These are phyloP conservation scores for Neostapfia colusana DNA, from an alignment of 176 grass and related monocot genomes.

Conservation along the genomic window DNA sequence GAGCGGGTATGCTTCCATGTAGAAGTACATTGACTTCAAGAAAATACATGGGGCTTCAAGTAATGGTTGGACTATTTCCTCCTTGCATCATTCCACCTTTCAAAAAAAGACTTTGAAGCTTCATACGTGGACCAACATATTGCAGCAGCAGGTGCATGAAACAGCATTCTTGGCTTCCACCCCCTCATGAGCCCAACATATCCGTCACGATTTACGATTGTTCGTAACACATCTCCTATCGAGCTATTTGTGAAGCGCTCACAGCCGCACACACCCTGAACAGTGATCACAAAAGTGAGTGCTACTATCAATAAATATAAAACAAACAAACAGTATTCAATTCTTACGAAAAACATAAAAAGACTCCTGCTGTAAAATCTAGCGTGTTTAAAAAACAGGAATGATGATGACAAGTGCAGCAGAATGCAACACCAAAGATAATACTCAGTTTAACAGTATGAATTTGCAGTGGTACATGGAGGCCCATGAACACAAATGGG, in stretches of 20 bases:
- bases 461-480: not conserved
- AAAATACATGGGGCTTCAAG: conserved; percentile 34
- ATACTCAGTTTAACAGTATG: not conserved
- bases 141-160: conserved; percentile 86
- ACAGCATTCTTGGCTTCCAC: conserved; percentile 86
- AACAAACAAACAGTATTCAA: not conserved
- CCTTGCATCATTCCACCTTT: conserved; percentile 67
- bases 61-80: conserved; percentile 51
- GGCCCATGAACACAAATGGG: not conserved
- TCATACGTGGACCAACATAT: conserved; percentile 96
- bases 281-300: conserved; percentile 15
- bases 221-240: conserved; percentile 57
- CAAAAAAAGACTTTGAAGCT: conserved; percentile 80
- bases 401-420: not conserved
- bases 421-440: not conserved
- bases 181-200: conserved; percentile 79
- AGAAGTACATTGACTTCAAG: conserved; percentile 52
- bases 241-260: conserved; percentile 84
- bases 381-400: not conserved
- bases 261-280: conserved; percentile 85
- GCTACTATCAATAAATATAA: conserved; percentile 33
- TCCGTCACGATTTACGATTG: conserved; percentile 71
- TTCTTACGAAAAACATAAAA: not conserved
- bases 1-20: conserved; percentile 25
- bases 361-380: not conserved